A percentile compares a stretch with the other conserved stretches of the same genome.
phyloP scores from a whole-genome alignment of 139 green algal species.

The Chlorella vulgaris region DNA sequence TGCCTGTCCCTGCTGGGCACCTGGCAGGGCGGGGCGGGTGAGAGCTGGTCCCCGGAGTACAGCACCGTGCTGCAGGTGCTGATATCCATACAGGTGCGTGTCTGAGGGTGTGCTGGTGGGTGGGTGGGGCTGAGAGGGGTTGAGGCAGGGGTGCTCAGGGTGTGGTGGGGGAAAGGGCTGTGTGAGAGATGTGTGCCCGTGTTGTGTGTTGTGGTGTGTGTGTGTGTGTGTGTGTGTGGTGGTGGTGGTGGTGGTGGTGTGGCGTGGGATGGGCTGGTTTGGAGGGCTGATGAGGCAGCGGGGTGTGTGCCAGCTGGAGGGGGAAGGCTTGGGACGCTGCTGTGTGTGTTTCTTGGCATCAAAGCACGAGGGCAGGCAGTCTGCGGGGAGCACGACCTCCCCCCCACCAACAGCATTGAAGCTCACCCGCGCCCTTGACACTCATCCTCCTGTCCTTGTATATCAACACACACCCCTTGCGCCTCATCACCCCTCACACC shows the following conservation, averaged over 20 bases:
- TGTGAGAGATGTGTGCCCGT: no score
- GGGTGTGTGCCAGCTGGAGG: neutral
- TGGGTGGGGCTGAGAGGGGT: neutral
- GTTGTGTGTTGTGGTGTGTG: no score
- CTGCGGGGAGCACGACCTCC: neutral
- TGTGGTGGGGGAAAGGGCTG: no score
- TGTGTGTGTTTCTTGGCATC: no score
- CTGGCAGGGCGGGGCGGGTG: conserved; percentile 68
- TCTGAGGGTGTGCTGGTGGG: neutral
- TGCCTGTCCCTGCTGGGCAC: conserved; percentile 83
- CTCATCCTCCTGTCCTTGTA: no score
- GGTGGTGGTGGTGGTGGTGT: no score
- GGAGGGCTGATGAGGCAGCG: neutral
- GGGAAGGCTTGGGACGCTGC: neutral
- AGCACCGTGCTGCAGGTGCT: conserved; percentile 48
- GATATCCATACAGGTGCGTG: conserved; percentile 21
- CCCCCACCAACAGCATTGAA: neutral
- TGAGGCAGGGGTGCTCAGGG: neutral
- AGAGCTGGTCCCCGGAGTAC: conserved; percentile 75
- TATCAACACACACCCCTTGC: no score
- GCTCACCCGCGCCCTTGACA: no score
- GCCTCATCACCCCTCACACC: no score
- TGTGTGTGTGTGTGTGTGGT: no score
- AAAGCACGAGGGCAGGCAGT: no score
- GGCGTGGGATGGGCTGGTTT: neutral